These are phyloP conservation scores for Solanum chilense DNA, from an alignment of 257 asterid species.

Conservation along the genomic window DNA sequence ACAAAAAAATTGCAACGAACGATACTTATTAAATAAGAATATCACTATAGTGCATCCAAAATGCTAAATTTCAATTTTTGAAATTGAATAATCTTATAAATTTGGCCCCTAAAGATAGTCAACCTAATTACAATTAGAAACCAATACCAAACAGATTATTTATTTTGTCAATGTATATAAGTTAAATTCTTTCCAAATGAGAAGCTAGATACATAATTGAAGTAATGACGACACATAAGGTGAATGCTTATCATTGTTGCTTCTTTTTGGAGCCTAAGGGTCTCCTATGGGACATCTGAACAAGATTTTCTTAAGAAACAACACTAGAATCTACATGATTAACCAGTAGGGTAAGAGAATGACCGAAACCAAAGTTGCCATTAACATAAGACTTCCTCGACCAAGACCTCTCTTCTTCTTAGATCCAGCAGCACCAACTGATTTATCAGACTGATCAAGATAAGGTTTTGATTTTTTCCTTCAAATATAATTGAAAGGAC, in stretches of 20 bases:
- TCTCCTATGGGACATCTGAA: conserved; percentile 26
- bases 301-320: conserved; percentile 15
- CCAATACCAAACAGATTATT: too few relatives aligned
- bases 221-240: not conserved
- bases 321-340: conserved; percentile 6
- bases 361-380: conserved; percentile 14
- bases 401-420: conserved; percentile 47
- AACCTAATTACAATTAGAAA: too few relatives aligned
- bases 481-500: not conserved
- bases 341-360: conserved; percentile 38
- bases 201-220: not conserved
- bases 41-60: too few relatives aligned
- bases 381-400: conserved; percentile 42
- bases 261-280: conserved; percentile 33
- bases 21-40: too few relatives aligned
- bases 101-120: too few relatives aligned
- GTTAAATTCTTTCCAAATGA: not conserved
- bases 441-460: not conserved
- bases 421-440: too few relatives aligned
- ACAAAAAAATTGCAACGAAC: too few relatives aligned
- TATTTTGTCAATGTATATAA: not conserved
- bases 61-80: too few relatives aligned
- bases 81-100: too few relatives aligned
- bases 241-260: not conserved
- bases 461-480: not conserved